Percentiles rank a stretch among this genome's conserved stretches.
These are phyloP conservation scores for Calycina herbarum DNA, from an alignment of 2,329 filamentous ascomycete genomes.

Conservation along the genomic window DNA sequence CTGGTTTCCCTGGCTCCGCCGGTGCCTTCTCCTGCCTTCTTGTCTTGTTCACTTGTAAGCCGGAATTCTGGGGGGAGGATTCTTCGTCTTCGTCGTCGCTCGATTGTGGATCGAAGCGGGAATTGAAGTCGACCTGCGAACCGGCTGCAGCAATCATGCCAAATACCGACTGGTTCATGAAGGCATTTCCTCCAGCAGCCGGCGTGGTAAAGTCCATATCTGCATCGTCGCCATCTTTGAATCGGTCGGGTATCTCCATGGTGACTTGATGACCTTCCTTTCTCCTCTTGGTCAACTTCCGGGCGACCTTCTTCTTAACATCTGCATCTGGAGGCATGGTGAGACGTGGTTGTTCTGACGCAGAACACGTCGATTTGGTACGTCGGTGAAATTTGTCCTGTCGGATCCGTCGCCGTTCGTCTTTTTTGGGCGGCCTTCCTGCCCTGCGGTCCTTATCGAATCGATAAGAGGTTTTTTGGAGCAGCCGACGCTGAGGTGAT, in stretches of 20 bases:
- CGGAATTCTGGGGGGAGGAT: constrained; percentile 24
- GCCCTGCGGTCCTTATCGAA: constrained; percentile 10
- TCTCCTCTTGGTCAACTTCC: constrained; percentile 44
- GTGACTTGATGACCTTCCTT: constrained; percentile 44
- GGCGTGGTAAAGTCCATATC: constrained; percentile 61
- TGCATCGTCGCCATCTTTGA: constrained; percentile 58
- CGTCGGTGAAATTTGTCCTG: constrained; percentile 1
- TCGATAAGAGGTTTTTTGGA: constrained; percentile 9
- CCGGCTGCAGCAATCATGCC: constrained; percentile 81
- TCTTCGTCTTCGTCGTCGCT: constrained; percentile 70
- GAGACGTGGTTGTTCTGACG: constrained; percentile 16
- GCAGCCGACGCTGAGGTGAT: not conserved
- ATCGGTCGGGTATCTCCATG: constrained; percentile 56
- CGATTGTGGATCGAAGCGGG: constrained; percentile 74
- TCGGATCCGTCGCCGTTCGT: constrained; percentile 4
- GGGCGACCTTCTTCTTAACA: constrained; percentile 43
- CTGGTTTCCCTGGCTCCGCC: constrained; percentile 38
- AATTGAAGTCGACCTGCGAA: constrained; percentile 77
- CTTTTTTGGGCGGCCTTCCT: constrained; percentile 2
- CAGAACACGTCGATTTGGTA: constrained; percentile 11
- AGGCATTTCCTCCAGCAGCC: constrained; percentile 42
- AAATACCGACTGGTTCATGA: constrained; percentile 91
- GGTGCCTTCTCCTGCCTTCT: constrained; percentile 22
- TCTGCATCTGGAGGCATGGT: constrained; percentile 42
- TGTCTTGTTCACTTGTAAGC: constrained; percentile 28